Percentiles rank a stretch among this genome's conserved stretches.
Conservation (phyloP, 2,329 filamentous ascomycete species). For the Piedraia hortae region DNA sequence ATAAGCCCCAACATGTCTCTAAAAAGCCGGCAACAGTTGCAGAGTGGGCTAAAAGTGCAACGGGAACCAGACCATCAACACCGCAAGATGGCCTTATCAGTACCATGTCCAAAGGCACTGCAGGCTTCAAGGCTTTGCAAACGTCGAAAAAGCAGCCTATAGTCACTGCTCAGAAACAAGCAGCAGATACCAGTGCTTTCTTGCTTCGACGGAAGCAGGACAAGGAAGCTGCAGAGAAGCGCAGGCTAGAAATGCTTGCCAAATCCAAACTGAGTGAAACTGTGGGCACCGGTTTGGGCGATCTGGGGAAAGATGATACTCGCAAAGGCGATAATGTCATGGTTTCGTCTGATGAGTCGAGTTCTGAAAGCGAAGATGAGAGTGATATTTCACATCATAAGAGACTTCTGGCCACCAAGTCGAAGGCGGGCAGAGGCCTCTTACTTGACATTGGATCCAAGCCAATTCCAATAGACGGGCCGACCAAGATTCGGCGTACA, state of each 20-base stretch:
- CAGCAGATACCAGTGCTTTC: constrained; percentile 24
- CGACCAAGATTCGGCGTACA: constrained; percentile 61
- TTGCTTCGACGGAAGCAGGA: constrained; percentile 48
- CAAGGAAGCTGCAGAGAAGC: constrained; percentile 42
- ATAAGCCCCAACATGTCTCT: constrained; percentile 1
- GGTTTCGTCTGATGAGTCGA: constrained; percentile 45
- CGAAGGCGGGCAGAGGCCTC: constrained; percentile 19
- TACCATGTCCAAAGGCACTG: constrained; percentile 3
- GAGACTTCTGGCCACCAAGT: constrained; percentile 31
- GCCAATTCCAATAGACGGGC: constrained; percentile 30
- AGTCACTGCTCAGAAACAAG: constrained; percentile 7
- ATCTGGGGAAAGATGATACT: constrained; percentile 53
- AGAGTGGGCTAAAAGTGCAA: constrained; percentile 14
- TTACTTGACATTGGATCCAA: no score
- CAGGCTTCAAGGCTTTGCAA: constrained; percentile 3
- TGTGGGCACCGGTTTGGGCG: constrained; percentile 44
- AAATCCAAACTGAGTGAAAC: constrained; percentile 33
- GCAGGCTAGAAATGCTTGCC: constrained; percentile 10
- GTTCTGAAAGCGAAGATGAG: constrained; percentile 19
- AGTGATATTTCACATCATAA: no score
- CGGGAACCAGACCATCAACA: constrained; percentile 5
- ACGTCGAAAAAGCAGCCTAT: constrained; percentile 9
- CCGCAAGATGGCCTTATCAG: constrained; percentile 4
- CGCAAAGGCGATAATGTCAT: constrained; percentile 61
- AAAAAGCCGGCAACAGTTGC: constrained; percentile 17